Percentiles rank a stretch among this genome's conserved stretches.
phyloP scores from a whole-genome alignment of 2,329 filamentous ascomycete species.

The Nigrospora sphaerica region DNA sequence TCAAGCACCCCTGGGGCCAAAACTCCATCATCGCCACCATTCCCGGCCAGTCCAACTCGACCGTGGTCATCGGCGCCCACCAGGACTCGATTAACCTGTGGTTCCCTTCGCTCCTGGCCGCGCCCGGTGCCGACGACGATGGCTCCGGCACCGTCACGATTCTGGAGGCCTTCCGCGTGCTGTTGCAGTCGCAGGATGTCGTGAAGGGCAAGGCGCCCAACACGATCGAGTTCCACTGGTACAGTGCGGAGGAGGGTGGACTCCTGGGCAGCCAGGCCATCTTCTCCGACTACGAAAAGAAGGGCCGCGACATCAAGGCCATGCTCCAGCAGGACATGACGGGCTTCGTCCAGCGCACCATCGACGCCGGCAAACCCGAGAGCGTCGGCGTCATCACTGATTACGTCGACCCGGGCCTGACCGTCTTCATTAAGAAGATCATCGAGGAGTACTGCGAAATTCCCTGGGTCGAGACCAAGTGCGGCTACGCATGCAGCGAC shows the following conservation, averaged over 20 bases:
- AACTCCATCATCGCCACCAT: conserved; percentile 88
- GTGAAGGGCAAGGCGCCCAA: conserved; percentile 67
- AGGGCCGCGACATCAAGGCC: conserved; percentile 72
- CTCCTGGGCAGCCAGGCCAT: conserved; percentile 71
- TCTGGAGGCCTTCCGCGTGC: conserved; percentile 77
- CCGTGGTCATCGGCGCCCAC: conserved; percentile 83
- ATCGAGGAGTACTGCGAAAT: conserved; percentile 85
- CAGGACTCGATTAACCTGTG: conserved; percentile 95
- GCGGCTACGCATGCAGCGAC: conserved; percentile 77
- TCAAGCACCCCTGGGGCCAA: conserved; percentile 82
- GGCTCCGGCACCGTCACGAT: conserved; percentile 92
- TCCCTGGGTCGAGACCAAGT: conserved; percentile 80
- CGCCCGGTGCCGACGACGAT: conserved; percentile 93
- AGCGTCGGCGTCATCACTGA: conserved; percentile 90
- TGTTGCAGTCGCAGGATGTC: conserved; percentile 68
- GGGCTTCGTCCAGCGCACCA: conserved; percentile 74
- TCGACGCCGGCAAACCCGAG: conserved; percentile 76
- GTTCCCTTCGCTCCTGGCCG: conserved; percentile 73
- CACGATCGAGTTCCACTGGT: conserved; percentile 92
- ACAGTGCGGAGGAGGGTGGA: conserved; percentile 71
- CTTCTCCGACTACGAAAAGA: conserved; percentile 72
- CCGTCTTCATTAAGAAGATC: conserved; percentile 83
- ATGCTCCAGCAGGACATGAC: conserved; percentile 99
- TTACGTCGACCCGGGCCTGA: conserved; percentile 76
- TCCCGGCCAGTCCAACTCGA: conserved; percentile 76